Conservation (phyloP, 2,329 filamentous ascomycete genomes). For the Chaetomiaceae sp. region DNA sequence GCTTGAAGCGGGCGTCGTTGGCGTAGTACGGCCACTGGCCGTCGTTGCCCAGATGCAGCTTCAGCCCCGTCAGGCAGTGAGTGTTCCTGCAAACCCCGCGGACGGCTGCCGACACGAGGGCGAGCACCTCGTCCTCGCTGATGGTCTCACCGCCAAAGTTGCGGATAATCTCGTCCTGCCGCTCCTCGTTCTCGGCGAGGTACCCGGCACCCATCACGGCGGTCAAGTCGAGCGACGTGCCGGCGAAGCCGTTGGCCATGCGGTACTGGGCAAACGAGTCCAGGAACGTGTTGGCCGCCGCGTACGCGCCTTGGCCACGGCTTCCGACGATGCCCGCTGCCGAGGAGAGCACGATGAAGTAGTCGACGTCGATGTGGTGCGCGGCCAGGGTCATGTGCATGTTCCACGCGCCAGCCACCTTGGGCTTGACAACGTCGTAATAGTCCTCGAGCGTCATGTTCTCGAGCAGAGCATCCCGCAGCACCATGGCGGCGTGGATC, state of each 20-base stretch:
- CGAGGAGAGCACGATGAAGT: slow-evolving; percentile 14
- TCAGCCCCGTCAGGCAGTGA: not conserved
- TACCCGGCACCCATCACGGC: not conserved
- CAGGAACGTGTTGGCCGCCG: slow-evolving; percentile 6
- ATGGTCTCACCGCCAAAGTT: not conserved
- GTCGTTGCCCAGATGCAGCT: too few relatives aligned
- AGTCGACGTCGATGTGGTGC: slow-evolving; percentile 4
- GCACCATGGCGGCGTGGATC: slow-evolving; percentile 28
- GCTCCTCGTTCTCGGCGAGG: not conserved
- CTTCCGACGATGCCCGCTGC: slow-evolving; percentile 6
- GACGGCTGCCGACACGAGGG: not conserved
- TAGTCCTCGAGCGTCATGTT: slow-evolving; percentile 15
- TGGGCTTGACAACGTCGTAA: slow-evolving; percentile 1
- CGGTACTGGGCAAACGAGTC: slow-evolving; percentile 6
- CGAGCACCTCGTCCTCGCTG: not conserved
- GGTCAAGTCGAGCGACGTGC: not conserved
- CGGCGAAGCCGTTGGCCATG: slow-evolving; percentile 3
- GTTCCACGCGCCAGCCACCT: slow-evolving; percentile 14
- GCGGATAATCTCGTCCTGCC: too few relatives aligned
- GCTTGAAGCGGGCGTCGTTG: not conserved
- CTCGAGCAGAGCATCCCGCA: slow-evolving; percentile 12
- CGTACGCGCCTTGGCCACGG: slow-evolving; percentile 10
- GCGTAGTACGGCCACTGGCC: not conserved
- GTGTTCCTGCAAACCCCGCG: not conserved
- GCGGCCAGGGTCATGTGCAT: slow-evolving; percentile 4